Conservation (phyloP, 352 stramenopile species). For the Achlya hypogyna region DNA sequence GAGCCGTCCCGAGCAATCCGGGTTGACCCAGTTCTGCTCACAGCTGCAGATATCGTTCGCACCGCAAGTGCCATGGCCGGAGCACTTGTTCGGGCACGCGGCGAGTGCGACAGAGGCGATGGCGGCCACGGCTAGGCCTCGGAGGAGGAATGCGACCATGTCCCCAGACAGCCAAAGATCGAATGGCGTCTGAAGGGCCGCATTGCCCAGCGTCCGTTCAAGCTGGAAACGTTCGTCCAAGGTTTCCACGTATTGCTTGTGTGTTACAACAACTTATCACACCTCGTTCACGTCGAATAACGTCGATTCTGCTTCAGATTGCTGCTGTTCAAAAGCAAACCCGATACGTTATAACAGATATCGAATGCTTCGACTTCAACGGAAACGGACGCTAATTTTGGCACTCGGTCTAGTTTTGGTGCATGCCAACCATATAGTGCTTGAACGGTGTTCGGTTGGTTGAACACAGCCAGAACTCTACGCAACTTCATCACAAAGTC, state of each 20-base stretch:
- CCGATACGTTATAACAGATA: not conserved
- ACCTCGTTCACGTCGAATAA: too few relatives aligned
- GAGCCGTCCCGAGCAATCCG: constrained; percentile 39
- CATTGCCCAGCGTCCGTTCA: not conserved
- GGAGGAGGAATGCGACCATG: constrained; percentile 4
- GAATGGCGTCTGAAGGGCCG: not conserved
- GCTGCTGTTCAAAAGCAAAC: too few relatives aligned
- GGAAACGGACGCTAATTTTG: too few relatives aligned
- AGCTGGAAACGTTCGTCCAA: not conserved
- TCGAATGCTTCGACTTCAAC: too few relatives aligned
- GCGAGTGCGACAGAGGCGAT: not conserved
- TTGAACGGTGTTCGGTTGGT: too few relatives aligned
- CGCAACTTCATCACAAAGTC: too few relatives aligned
- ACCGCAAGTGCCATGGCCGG: constrained; percentile 73
- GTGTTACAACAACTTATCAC: not conserved
- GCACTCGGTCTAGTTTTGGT: too few relatives aligned
- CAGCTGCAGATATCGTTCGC: constrained; percentile 69
- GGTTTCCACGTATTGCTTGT: not conserved
- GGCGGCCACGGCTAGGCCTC: not conserved
- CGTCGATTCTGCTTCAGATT: too few relatives aligned
- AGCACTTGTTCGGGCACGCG: constrained; percentile 79
- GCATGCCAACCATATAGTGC: too few relatives aligned
- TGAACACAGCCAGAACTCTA: too few relatives aligned
- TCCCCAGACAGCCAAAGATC: not conserved
- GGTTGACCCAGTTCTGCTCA: constrained; percentile 67